A percentile compares a stretch with the other conserved stretches of the same genome.
Evolutionary conservation across 306 rosid genomes (phyloP).

Genomic region (Lupinus albus): DNA sequence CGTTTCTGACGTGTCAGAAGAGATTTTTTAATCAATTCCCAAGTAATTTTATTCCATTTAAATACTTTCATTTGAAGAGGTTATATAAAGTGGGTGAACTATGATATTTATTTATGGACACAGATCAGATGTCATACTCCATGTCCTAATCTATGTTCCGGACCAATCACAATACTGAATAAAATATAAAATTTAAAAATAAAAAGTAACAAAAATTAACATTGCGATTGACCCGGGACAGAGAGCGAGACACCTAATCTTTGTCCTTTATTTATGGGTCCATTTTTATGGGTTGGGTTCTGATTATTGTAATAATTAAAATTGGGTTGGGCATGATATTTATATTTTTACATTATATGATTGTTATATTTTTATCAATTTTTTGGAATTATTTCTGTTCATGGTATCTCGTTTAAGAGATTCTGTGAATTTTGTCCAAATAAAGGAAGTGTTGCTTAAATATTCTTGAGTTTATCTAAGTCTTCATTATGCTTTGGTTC

Average conservation of each 20-base stretch:
- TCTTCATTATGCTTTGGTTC: neutral
- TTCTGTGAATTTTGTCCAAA: neutral
- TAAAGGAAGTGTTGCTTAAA: neutral
- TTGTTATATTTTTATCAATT: neutral
- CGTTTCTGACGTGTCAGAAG: conserved; percentile 31
- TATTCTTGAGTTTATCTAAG: neutral
- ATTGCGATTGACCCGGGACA: too few relatives aligned
- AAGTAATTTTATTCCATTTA: conserved; percentile 11
- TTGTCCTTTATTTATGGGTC: too few relatives aligned
- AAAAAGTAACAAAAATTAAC: too few relatives aligned
- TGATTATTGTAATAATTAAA: neutral
- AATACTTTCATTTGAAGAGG: conserved; percentile 13
- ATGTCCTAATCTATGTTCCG: too few relatives aligned
- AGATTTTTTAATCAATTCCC: too few relatives aligned
- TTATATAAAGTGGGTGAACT: conserved; percentile 7
- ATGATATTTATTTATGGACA: too few relatives aligned
- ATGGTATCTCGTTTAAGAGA: neutral
- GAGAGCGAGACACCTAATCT: too few relatives aligned
- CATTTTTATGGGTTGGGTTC: conserved; percentile 18
- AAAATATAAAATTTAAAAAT: too few relatives aligned
- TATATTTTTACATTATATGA: neutral
- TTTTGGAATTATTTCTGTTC: conserved; percentile 11
- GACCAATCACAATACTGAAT: too few relatives aligned
- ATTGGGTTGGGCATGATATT: conserved; percentile 14
- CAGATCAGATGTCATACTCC: too few relatives aligned